Evolutionary conservation across 495 filamentous ascomycete species (phyloP).

Genomic region (Elasticomyces elasticus): DNA sequence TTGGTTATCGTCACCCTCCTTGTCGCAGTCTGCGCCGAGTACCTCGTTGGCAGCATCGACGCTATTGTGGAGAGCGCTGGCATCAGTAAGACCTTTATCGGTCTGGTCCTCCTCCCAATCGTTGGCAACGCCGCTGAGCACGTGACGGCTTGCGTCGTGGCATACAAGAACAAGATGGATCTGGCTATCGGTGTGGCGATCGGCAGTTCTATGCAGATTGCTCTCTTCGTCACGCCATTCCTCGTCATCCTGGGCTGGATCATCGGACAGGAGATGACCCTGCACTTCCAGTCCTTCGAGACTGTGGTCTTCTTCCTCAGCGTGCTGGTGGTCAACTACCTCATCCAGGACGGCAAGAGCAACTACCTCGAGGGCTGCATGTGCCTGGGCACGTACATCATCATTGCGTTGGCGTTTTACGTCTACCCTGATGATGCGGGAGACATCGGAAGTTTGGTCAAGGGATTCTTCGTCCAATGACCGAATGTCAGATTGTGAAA

Average conservation of each 20-base stretch:
- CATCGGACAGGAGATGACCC: constrained; percentile 70
- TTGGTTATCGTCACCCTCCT: constrained; percentile 68
- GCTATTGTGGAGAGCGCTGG: constrained; percentile 68
- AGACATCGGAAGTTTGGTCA: constrained; percentile 18
- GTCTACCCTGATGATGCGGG: constrained; percentile 65
- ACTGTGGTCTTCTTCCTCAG: constrained; percentile 88
- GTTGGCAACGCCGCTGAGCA: constrained; percentile 97
- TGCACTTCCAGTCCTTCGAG: constrained; percentile 88
- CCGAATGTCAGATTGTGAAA: no score
- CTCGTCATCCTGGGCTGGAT: constrained; percentile 90
- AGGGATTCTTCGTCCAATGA: constrained; percentile 12
- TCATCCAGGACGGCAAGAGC: constrained; percentile 86
- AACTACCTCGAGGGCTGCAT: constrained; percentile 94
- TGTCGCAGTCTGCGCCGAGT: constrained; percentile 89
- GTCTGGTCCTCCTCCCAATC: constrained; percentile 88
- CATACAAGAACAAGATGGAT: constrained; percentile 95
- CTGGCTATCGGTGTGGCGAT: constrained; percentile 91
- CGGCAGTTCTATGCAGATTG: constrained; percentile 89
- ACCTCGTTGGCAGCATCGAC: constrained; percentile 88
- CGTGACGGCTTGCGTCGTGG: constrained; percentile 86
- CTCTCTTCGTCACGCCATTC: constrained; percentile 81
- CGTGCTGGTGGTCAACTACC: constrained; percentile 82
- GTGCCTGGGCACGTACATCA: constrained; percentile 67
- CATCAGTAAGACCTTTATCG: constrained; percentile 85
- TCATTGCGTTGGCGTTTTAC: constrained; percentile 82